A percentile compares a stretch with the other conserved stretches of the same genome.
Conservation (phyloP, 768 basidiomycete genomes). For the Trametes cubensis region DNA sequence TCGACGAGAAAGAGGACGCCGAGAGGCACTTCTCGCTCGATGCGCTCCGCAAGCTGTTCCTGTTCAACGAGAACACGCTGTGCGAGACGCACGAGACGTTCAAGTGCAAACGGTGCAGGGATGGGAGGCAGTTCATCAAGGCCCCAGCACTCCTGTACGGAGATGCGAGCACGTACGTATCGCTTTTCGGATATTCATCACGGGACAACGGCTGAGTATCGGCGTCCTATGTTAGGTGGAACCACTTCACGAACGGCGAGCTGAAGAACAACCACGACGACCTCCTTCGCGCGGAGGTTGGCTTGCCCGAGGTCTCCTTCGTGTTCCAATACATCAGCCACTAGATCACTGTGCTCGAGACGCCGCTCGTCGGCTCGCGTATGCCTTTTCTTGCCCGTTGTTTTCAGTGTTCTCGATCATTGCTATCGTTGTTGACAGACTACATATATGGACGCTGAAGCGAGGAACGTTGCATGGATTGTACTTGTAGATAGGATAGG, state of each 20-base stretch:
- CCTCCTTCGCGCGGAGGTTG: conserved; percentile 87
- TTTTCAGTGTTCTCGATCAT: not conserved
- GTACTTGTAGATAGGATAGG: conserved; percentile 8
- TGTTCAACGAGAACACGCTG: conserved; percentile 81
- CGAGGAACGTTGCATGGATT: conserved; percentile 3
- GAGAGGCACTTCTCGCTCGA: conserved; percentile 95
- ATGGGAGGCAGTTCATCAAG: conserved; percentile 83
- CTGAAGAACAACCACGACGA: conserved; percentile 94
- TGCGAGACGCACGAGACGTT: conserved; percentile 98
- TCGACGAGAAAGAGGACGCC: conserved; percentile 94
- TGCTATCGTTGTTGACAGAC: not conserved
- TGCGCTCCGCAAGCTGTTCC: conserved; percentile 86
- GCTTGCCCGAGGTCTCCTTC: conserved; percentile 82
- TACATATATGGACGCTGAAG: not conserved
- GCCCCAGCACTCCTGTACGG: conserved; percentile 89
- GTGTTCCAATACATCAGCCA: conserved; percentile 97
- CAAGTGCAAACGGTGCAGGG: conserved; percentile 90
- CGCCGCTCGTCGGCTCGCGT: not conserved
- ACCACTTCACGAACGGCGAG: conserved; percentile 91
- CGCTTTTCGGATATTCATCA: not conserved
- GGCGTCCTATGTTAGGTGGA: conserved; percentile 67
- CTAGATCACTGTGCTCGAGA: conserved; percentile 37
- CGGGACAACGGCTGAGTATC: not conserved
- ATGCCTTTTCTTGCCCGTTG: not conserved
- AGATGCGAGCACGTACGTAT: conserved; percentile 90